Evolutionary conservation across 257 asterid genomes (phyloP), one percentile per base, ranked within the genome.

Genomic region (Handroanthus guayacan): DNA sequence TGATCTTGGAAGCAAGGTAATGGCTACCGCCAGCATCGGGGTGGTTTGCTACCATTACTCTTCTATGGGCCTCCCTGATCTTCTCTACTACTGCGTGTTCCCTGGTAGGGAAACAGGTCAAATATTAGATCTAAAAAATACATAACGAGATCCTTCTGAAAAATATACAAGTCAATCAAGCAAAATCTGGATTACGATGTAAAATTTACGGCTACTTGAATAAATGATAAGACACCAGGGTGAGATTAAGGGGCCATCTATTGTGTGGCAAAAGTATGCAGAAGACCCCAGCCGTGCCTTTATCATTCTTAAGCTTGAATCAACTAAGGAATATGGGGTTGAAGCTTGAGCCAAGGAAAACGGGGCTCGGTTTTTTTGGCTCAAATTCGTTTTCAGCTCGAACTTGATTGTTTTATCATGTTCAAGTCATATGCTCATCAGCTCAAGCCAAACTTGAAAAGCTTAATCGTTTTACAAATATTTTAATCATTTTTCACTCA

Each of bases 11-110:
- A 69, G 98, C 97, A 72, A 91, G 89, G 86, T 85, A 92, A 81
- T 89, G 90, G 82, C 98, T 91, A 31, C 96, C 98, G n/a, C 98
- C 98, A 13, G 94, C 91, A 69, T 92, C 98, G 2, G 97, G 98
- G 75, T 92, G 97, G 83, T 92, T 92, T 8, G 96, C 96, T 51
- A 92, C 90, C 94, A 92, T 90, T 60, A 92, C 94, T 84, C 95
- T 84, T 81, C 95, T 67, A 64, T 92, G 95, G 43, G 97, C 97
- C 75, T 87, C 97, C 81, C 71, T 90, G 70, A 92, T 85, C 86
- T 90, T 90, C 71, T 84, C 87, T 34, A 51, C 0, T 18, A 75
- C 81, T 0, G 82, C 83, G 14, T 79, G 82, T 77, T 92, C 97
- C 86, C 97, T 91, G 50, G 2, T 16, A 11, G 6, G 44, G 56